Evolutionary conservation across 305 asterid genomes (phyloP).

Genomic region (Fraxinus sp.): DNA sequence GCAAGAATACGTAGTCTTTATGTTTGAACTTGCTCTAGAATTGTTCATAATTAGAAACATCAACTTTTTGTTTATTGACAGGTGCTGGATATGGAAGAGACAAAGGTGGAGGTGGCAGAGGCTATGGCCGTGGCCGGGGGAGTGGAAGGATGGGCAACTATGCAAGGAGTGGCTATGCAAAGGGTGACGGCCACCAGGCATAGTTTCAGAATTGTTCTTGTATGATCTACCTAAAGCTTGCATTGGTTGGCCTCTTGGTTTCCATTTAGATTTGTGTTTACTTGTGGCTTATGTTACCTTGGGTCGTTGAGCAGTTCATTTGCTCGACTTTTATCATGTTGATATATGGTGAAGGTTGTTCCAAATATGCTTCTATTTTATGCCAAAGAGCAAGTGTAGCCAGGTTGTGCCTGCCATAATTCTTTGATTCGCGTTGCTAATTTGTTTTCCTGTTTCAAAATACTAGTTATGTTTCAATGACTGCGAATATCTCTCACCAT

Average conservation of each 20-base stretch:
- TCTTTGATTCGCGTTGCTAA: not conserved
- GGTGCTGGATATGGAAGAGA: conserved; percentile 68
- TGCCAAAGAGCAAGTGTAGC: not conserved
- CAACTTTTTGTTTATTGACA: not conserved
- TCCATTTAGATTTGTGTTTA: not conserved
- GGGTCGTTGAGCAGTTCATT: not conserved
- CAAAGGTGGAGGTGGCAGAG: conserved; percentile 41
- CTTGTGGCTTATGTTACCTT: not conserved
- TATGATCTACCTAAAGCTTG: not conserved
- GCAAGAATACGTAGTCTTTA: not conserved
- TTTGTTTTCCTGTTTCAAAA: not conserved
- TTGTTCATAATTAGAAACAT: not conserved
- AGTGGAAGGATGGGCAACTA: conserved; percentile 40
- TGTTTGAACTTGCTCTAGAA: not conserved
- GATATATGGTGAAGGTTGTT: not conserved
- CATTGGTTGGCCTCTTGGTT: not conserved
- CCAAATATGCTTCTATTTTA: not conserved
- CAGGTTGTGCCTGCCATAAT: not conserved
- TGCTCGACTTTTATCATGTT: not conserved
- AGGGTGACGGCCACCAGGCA: conserved; percentile 49
- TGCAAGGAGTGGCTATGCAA: conserved; percentile 26
- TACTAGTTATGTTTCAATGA: not conserved
- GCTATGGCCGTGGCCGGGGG: conserved; percentile 53
- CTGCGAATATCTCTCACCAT: not conserved
- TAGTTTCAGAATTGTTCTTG: conserved; percentile 19